Evolutionary conservation across 2,329 filamentous ascomycete genomes (phyloP).

Genomic region (Penicillium fuscoglaucum): DNA sequence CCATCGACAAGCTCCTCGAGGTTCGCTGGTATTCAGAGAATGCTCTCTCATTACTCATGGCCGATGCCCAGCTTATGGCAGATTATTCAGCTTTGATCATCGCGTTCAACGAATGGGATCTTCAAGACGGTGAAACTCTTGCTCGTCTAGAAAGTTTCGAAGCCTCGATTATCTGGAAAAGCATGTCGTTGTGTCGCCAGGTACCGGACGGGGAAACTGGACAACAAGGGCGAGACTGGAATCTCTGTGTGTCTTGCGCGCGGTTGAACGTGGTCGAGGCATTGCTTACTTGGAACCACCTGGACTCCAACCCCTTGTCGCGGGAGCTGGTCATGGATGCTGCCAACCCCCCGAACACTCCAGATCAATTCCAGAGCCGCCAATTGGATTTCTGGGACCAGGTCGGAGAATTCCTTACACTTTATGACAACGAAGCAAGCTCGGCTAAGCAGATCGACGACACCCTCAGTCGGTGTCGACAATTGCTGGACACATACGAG

Average conservation of each 20-base stretch:
- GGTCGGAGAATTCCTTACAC: conserved; percentile 69
- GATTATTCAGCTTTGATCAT: conserved; percentile 66
- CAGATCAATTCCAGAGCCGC: conserved; percentile 57
- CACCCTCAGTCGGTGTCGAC: conserved; percentile 64
- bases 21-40: conserved; percentile 73
- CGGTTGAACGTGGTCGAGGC: conserved; percentile 75
- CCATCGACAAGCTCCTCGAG: conserved; percentile 75
- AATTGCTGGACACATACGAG: conserved; percentile 74
- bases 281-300: conserved; percentile 69
- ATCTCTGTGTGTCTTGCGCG: conserved; percentile 64
- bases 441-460: conserved; percentile 62
- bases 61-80: conserved; percentile 61
- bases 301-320: conserved; percentile 54
- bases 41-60: conserved; percentile 55
- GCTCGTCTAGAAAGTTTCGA: conserved; percentile 54
- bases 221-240: conserved; percentile 51
- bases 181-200: conserved; percentile 56
- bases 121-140: conserved; percentile 39
- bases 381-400: conserved; percentile 82
- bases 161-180: conserved; percentile 61
- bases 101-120: conserved; percentile 43
- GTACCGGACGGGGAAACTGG: conserved; percentile 38
- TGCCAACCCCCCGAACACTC: conserved; percentile 38
- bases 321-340: conserved; percentile 43
- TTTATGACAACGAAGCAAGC: conserved; percentile 60